A percentile compares a stretch with the other conserved stretches of the same genome.
Conservation (phyloP, 345 rosid species). For the Brassica napus region DNA sequence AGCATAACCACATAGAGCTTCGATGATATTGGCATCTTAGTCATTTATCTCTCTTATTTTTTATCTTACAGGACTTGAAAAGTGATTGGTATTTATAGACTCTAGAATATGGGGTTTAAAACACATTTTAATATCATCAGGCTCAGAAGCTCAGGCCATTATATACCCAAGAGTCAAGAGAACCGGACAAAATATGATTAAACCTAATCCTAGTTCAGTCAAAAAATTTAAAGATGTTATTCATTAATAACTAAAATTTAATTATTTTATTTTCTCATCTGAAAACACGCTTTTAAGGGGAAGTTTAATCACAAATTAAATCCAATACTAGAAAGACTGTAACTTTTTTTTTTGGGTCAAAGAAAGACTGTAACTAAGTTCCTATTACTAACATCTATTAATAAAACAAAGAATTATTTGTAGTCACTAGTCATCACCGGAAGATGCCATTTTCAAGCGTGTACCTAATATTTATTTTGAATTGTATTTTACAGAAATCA, state of each 20-base stretch:
- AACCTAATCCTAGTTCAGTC: background rate
- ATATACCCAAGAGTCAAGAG: background rate
- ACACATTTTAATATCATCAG: background rate
- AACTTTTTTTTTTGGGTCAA: background rate
- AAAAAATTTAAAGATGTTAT: background rate
- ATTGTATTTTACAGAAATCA: background rate
- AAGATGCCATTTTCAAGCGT: background rate
- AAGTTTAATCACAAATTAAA: background rate
- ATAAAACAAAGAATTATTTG: background rate
- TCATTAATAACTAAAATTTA: background rate
- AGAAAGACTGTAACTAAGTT: background rate
- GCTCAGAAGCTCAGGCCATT: background rate
- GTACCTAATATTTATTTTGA: background rate
- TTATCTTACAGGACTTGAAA: background rate
- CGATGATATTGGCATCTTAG: background rate
- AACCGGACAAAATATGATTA: background rate
- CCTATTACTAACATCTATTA: too few species aligned
- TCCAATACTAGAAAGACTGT: background rate
- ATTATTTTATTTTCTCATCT: background rate
- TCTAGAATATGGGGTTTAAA: background rate
- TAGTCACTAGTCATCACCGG: background rate
- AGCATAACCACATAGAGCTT: background rate
- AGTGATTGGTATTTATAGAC: background rate
- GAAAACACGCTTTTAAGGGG: background rate
- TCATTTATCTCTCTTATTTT: background rate